Evolutionary conservation across 2,329 filamentous ascomycete genomes (phyloP).

Genomic region (Neonectria neomacrospora): DNA sequence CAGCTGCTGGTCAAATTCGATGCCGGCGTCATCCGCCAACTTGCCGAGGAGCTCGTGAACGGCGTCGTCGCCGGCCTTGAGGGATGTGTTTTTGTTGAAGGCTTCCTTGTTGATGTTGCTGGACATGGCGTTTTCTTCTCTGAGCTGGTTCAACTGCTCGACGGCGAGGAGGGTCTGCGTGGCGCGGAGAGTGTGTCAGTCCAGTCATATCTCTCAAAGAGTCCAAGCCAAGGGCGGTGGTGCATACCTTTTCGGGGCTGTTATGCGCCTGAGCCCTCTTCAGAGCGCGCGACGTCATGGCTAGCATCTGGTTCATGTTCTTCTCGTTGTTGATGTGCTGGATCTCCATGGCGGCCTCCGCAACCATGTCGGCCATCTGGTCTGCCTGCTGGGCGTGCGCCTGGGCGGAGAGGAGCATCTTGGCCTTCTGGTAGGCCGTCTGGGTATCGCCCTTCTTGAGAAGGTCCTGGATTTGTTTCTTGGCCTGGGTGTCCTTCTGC

Average conservation of each 20-base stretch:
- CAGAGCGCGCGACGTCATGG: constrained; percentile 2
- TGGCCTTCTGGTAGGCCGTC: constrained; percentile 71
- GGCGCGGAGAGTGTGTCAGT: constrained; percentile 16
- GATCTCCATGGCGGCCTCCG: constrained; percentile 69
- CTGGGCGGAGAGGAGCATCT: constrained; percentile 71
- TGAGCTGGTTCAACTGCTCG: constrained; percentile 70
- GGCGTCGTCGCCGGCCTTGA: constrained; percentile 81
- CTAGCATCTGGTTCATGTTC: constrained; percentile 47
- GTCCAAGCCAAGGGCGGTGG: background rate
- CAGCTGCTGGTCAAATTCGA: constrained; percentile 83
- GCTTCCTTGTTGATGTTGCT: constrained; percentile 87
- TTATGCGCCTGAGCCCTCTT: constrained; percentile 65
- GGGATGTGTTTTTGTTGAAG: constrained; percentile 79
- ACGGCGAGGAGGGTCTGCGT: constrained; percentile 66
- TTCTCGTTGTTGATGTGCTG: constrained; percentile 68
- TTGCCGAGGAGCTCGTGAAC: constrained; percentile 88
- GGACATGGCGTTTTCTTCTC: constrained; percentile 72
- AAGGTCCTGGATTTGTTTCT: constrained; percentile 72
- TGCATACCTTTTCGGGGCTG: constrained; percentile 65
- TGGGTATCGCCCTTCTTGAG: constrained; percentile 72
- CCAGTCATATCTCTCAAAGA: too few species aligned
- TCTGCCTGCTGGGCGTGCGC: constrained; percentile 72
- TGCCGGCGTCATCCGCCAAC: constrained; percentile 87
- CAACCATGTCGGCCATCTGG: constrained; percentile 72
- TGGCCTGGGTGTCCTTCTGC: constrained; percentile 69